phyloP scores from a whole-genome alignment of 805 yeast genomes.

The Yamadazyma paraphyllophila region DNA sequence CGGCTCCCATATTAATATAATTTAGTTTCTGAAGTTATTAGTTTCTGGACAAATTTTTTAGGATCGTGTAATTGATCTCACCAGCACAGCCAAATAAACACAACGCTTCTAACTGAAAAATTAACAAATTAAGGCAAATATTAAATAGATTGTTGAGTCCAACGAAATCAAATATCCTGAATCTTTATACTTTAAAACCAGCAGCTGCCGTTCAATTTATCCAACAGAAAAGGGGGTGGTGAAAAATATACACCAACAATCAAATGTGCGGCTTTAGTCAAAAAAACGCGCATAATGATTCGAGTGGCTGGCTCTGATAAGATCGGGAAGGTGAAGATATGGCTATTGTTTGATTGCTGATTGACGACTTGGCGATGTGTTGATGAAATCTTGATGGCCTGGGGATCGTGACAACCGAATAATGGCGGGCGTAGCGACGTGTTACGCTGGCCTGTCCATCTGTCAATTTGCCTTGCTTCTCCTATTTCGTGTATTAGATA shows the following conservation, averaged over 20 bases:
- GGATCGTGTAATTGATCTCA: background rate
- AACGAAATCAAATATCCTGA: background rate
- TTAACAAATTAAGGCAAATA: too few relatives aligned
- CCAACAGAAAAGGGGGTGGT: background rate
- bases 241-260: background rate
- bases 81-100: background rate
- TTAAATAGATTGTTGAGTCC: too few relatives aligned
- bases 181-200: background rate
- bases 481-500: background rate
- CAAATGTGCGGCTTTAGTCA: constrained; percentile 3
- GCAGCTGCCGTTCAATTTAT: background rate
- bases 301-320: constrained; percentile 7
- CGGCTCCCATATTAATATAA: background rate
- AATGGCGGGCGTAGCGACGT: too few relatives aligned
- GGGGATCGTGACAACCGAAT: too few relatives aligned
- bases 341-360: too few relatives aligned
- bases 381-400: too few relatives aligned
- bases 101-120: too few relatives aligned
- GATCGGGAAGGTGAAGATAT: background rate
- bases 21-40: background rate
- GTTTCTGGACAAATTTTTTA: background rate
- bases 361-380: too few relatives aligned
- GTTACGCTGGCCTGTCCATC: too few relatives aligned
- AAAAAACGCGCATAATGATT: background rate
- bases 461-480: too few relatives aligned